A percentile compares a stretch with the other conserved stretches of the same genome.
These are phyloP conservation scores for Omphalea diandra DNA, from an alignment of 441 rosid species.

Conservation along the genomic window DNA sequence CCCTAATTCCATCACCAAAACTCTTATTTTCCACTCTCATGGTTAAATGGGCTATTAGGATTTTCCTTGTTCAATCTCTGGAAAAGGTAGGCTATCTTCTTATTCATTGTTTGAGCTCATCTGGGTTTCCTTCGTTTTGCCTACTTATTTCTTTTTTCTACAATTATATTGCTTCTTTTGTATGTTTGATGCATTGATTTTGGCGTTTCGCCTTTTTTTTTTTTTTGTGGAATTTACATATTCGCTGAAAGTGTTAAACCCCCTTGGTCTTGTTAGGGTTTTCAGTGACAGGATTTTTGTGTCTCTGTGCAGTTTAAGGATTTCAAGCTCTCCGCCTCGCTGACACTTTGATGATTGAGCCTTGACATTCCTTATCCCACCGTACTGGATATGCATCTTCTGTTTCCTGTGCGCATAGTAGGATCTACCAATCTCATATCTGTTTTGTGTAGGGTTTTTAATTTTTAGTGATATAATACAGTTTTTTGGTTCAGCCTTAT, in stretches of 20 bases:
- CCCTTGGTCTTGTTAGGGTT: constrained; percentile 22
- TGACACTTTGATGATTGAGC: constrained; percentile 36
- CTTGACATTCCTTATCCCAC: constrained; percentile 17
- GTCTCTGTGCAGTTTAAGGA: constrained; percentile 36
- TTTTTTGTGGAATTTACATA: too few species aligned
- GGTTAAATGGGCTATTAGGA: constrained; percentile 14
- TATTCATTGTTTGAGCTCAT: constrained; percentile 15
- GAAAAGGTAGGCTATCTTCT: constrained; percentile 20
- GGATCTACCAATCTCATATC: constrained; percentile 1
- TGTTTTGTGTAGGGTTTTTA: constrained; percentile 14
- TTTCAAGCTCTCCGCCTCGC: constrained; percentile 33
- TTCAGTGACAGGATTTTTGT: constrained; percentile 33
- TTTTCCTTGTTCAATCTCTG: constrained; percentile 27
- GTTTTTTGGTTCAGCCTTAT: background rate
- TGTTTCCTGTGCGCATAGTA: background rate
- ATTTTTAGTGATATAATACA: background rate
- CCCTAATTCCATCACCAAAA: constrained; percentile 27
- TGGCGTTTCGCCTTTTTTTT: constrained; percentile 9
- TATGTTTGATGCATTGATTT: constrained; percentile 5
- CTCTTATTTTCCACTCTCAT: constrained; percentile 23
- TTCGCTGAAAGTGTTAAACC: constrained; percentile 12
- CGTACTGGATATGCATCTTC: constrained; percentile 17
- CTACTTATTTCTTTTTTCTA: background rate
- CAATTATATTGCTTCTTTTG: background rate
- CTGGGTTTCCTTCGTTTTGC: constrained; percentile 23